phyloP scores from a whole-genome alignment of 129 eudicot species.

The Chrysanthemum seticuspe region DNA sequence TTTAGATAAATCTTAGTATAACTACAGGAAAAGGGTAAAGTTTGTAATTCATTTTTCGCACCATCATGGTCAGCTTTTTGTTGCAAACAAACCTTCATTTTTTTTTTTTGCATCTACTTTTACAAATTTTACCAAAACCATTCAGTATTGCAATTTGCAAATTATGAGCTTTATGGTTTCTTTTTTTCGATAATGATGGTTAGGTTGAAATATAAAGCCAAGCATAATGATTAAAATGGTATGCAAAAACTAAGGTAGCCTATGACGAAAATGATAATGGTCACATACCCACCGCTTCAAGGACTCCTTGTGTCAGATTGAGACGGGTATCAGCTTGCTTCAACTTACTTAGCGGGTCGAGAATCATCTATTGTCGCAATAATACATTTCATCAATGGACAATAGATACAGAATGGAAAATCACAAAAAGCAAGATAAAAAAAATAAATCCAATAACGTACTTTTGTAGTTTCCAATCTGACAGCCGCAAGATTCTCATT shows the following conservation, averaged over 20 bases:
- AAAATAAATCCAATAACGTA: slow-evolving; percentile 31
- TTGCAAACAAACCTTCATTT: no score
- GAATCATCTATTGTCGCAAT: slow-evolving; percentile 60
- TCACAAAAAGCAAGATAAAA: not conserved
- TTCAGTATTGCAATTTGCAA: not conserved
- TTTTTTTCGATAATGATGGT: not conserved
- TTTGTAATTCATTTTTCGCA: not conserved
- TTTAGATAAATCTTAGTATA: not conserved
- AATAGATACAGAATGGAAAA: slow-evolving; percentile 7
- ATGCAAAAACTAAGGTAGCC: not conserved
- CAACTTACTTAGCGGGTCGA: slow-evolving; percentile 70
- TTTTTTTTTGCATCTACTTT: no score
- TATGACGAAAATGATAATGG: slow-evolving; percentile 3
- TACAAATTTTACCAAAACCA: not conserved
- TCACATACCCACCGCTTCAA: slow-evolving; percentile 97
- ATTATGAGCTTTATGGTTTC: not conserved
- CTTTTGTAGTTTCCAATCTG: slow-evolving; percentile 92
- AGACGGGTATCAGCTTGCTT: slow-evolving; percentile 91
- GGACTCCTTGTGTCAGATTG: slow-evolving; percentile 90
- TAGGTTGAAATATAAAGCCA: not conserved
- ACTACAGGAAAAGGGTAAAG: not conserved
- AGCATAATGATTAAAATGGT: not conserved
- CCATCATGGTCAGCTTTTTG: no score
- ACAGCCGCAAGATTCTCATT: slow-evolving; percentile 75
- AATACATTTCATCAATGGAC: slow-evolving; percentile 20